Base-by-base conservation (phyloP, 768 basidiomycete genomes). In the Lepiota venenata region DNA sequence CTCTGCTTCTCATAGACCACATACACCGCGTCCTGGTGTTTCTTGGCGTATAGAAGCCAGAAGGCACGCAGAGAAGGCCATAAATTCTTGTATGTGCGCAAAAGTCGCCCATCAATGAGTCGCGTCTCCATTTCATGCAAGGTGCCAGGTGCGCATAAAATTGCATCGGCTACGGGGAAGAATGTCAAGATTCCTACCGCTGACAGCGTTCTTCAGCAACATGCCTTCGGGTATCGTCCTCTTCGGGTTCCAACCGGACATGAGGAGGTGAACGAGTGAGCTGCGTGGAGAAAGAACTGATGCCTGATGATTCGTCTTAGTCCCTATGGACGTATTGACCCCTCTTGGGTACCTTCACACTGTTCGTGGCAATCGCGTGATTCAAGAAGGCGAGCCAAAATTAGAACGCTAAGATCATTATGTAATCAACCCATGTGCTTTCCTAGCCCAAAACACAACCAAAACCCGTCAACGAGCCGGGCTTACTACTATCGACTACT, bases 1-100 rank as follows among this genome's bases (percentile, higher is more conserved):
- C 78, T 67, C 46, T 78, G 71, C 2, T 68, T 61, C 59, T 81
- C 81, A 59, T 75, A 81, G 11, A 83, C 75, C 47, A 80, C 56
- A 59, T 81, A 83, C 0, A 73, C 70, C 18, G 65, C 64, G 50
- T 76, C 65, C 44, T 52, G 61, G 55, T 76, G 74, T 47, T 71
- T 56, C 37, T 69, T 49, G 3, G 67, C 63, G 0, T 65, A 55
- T 57, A 63, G 64, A 7, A 77, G 64, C 80, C 81, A 83, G 63
- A 82, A 78, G 15, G 61, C 64, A 8, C 81, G 74, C 11, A 80
- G 60, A 3, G 76, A 76, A 1, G 76, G 75, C 69, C 70, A 79
- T 9, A 78, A 64, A 49, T 79, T 73, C 66, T 81, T 82, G 67
- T 80, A 85, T 4, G 78, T 77, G 12, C 75, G 73, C 47, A 75